phyloP scores from a whole-genome alignment of 2,329 filamentous ascomycete genomes.

The Penicillium psychrosexuale region DNA sequence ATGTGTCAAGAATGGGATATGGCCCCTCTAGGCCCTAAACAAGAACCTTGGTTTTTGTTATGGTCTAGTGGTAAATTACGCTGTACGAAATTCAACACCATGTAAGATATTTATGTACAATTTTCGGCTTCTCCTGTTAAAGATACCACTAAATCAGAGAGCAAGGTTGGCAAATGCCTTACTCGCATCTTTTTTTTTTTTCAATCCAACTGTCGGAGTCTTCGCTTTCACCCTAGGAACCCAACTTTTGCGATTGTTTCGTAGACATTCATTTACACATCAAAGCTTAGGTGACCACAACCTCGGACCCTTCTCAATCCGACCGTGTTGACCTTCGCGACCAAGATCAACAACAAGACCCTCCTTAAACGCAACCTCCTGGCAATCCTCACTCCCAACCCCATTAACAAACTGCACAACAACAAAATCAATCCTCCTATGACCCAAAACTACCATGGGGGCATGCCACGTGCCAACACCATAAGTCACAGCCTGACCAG shows the following conservation, averaged over 20 bases:
- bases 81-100: too few relatives aligned
- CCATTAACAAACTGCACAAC: conserved; percentile 88
- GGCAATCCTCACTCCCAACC: conserved; percentile 78
- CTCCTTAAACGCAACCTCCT: conserved; percentile 62
- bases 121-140: not conserved
- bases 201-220: not conserved
- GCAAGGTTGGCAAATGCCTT: not conserved
- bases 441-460: conserved; percentile 85
- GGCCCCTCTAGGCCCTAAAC: too few relatives aligned
- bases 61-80: too few relatives aligned
- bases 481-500: conserved; percentile 84
- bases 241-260: not conserved
- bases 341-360: conserved; percentile 37
- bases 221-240: not conserved
- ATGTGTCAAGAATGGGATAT: too few relatives aligned
- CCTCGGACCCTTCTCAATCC: conserved; percentile 13
- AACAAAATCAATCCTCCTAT: conserved; percentile 72
- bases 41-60: too few relatives aligned
- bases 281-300: conserved; percentile 22
- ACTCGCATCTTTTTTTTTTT: not conserved
- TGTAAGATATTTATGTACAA: conserved; percentile 11
- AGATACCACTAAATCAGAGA: not conserved
- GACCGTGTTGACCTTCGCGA: conserved; percentile 19
- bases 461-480: conserved; percentile 92
- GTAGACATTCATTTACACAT: not conserved